Base-by-base conservation (phyloP, 2,329 filamentous ascomycete species). In the Beauveria australis region DNA sequence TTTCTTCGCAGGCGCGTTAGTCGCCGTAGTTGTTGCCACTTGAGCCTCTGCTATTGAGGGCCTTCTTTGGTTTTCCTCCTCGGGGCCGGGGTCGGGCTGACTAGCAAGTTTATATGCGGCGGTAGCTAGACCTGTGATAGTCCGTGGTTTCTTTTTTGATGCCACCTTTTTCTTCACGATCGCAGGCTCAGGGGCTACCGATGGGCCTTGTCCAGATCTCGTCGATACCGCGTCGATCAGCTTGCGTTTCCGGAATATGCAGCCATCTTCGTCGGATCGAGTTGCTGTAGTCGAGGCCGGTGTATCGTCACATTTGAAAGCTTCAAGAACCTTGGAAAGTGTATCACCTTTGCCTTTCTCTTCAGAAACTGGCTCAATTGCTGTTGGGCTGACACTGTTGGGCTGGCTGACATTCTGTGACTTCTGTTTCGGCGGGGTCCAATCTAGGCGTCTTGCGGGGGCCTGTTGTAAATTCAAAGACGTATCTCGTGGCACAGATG, bases 51-150 rank as follows among this genome's bases (percentile, higher is more conserved):
- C 28, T 28, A 18, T 47, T 26, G 48, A 41, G 26, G 5, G 41
- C 18, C 28, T n/a, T 22, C 22, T 22, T 4, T 49, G 51, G 6
- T 9, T 18, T 10, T 46, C 43, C n/a, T 41, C 30, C 5, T 63
- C 66, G 5, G 52, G 60, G 44, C 56, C 67, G 33, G 69, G 64
- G 33, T 75, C 72, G 10, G 69, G 64, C 56, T 78, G 71, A 4
- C 66, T 67, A 14, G 67, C 60, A 46, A 62, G 60, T 59, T 69
- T 68, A 68, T 92, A 94, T 5, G 85, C 84, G 14, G 89, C 87
- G 1, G 87, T 93, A 12, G 90, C 89, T 54, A 89, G 75, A 46
- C 85, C 89, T 0, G 91, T 96, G 61, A 96, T 87, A 0, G 91
- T 95, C 46, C 84, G 85, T 0, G 86, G 74, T 71, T 88, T 92